Base-by-base conservation (phyloP, 495 filamentous ascomycete genomes). In the Cetradonia linearis region DNA sequence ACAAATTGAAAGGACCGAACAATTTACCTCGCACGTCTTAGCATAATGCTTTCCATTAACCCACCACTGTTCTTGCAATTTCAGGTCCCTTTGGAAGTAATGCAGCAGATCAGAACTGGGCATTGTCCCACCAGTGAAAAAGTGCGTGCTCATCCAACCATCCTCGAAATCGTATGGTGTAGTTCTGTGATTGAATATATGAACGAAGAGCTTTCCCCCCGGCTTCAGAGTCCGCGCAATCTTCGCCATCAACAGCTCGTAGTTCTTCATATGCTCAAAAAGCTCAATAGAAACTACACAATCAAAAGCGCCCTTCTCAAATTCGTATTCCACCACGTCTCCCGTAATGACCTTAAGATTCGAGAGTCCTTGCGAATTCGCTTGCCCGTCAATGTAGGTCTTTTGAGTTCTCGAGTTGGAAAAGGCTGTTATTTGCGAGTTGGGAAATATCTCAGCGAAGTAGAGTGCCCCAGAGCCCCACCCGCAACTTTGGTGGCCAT, bases 261-360 rank as follows among this genome's bases (percentile, higher is more conserved):
- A 86, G 63, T 86, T 87, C 67, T 87, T 87, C 83, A 87, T 86
- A 67, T 87, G 84, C 66, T 87, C 84, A 65, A 87, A 85, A 27
- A 87, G 74, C 72, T 86, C 83, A 60, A 86, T 81, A 4, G 78
- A 81, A 30, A 85, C 66, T 2, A 85, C 78, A 5, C 83, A 76
- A 63, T 86, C 83, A 62, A 78, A 86, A 36, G 62, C 67, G 46
- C 72, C 69, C 25, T 67, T 65, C 55, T 76, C 70, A 60, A 86
- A 86, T 57, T 84, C 79, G 65, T 83, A 81, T 49, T 77, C 73
- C 23, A 79, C 81, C 27, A 80, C 77, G 64, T 86, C 72, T 20
- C 80, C 83, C 23, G 82, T 86, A 58, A 85, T 76, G 55, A 86
- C 80, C 0, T 69, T 71, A 23, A 86, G 62, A 59, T 85, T 85